Evolutionary conservation across 345 rosid genomes (phyloP), one percentile per base, ranked within the genome.

Genomic region (Excoecaria cochinchinensis): DNA sequence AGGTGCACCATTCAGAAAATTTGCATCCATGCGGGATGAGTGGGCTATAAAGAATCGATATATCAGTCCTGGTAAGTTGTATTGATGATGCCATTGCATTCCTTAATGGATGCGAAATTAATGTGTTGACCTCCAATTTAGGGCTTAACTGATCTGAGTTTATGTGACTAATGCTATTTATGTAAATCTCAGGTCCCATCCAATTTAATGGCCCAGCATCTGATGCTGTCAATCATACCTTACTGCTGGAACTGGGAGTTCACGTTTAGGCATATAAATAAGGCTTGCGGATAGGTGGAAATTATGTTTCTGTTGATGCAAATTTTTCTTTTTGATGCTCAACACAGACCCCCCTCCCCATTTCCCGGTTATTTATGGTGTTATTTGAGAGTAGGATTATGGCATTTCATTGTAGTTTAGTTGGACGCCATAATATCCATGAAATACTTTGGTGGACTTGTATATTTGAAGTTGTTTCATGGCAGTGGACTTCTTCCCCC

Each of bases 1-100:
- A 95, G 99, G 97, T 22, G 92, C 97, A 72, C 99, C 99, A 42
- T 95, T 90, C 77, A 89, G 85, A 83, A 90, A 87, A 73, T 95
- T 88, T 73, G 90, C 89, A 0, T 90, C 96, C 0, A 14, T 78
- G 87, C 85, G 90, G 21, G 90, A 91, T 11, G 95, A 93, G 81
- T 95, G 99, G 99, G 98, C 97, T 5, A 57, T 90, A 67, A 85
- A 86, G 71, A 93, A 95, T 76, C 77, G 89, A 46, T 95, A 95
- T 75, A 80, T 90, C 69, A 90, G 99, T 83, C 99, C 99, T 59
- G 99, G 99, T 93, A 72, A n/a, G 95, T 85, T 72, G 9, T 60
- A 50, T 40, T 39, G 25, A 61, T 22, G 70, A 47, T 50, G n/a
- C 13, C 46, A 56, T 10, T 39, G 31, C 65, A 22, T 11, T 16